Conservation (phyloP, 1,284 basidiomycete genomes). For the Irpex sp. region DNA sequence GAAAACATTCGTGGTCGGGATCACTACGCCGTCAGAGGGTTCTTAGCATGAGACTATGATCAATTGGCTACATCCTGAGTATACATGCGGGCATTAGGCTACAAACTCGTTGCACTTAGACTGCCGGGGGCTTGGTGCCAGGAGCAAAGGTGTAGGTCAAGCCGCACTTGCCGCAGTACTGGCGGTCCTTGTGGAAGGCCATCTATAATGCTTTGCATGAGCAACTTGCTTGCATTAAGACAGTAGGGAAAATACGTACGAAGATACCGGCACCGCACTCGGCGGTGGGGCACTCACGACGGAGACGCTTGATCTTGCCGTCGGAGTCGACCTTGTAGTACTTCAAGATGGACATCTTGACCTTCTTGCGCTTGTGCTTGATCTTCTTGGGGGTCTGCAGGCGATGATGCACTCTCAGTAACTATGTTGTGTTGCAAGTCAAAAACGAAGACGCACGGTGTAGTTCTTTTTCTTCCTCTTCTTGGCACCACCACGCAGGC, state of each 20-base stretch:
- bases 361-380: slow-evolving; percentile 99
- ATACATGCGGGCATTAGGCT: slow-evolving; percentile 1
- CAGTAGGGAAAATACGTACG: slow-evolving; percentile 43
- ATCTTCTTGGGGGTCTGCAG: slow-evolving; percentile 97
- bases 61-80: slow-evolving; percentile 3
- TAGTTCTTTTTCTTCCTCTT: slow-evolving; percentile 99
- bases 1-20: no score
- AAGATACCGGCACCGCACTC: slow-evolving; percentile 96
- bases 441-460: slow-evolving; percentile 51
- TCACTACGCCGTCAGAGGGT: no score
- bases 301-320: slow-evolving; percentile 98
- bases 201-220: slow-evolving; percentile 44
- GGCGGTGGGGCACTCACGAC: slow-evolving; percentile 91
- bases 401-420: slow-evolving; percentile 4
- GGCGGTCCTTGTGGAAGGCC: slow-evolving; percentile 94
- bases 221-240: not conserved
- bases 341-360: slow-evolving; percentile 99
- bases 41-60: not conserved
- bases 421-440: not conserved
- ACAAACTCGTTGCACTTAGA: slow-evolving; percentile 34
- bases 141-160: slow-evolving; percentile 88
- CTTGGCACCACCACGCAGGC: slow-evolving; percentile 96
- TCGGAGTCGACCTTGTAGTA: slow-evolving; percentile 99
- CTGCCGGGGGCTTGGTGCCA: slow-evolving; percentile 69
- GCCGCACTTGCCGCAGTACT: slow-evolving; percentile 94